phyloP scores from a whole-genome alignment of 2,329 filamentous ascomycete species.

The Pseudogymnoascus sp. region DNA sequence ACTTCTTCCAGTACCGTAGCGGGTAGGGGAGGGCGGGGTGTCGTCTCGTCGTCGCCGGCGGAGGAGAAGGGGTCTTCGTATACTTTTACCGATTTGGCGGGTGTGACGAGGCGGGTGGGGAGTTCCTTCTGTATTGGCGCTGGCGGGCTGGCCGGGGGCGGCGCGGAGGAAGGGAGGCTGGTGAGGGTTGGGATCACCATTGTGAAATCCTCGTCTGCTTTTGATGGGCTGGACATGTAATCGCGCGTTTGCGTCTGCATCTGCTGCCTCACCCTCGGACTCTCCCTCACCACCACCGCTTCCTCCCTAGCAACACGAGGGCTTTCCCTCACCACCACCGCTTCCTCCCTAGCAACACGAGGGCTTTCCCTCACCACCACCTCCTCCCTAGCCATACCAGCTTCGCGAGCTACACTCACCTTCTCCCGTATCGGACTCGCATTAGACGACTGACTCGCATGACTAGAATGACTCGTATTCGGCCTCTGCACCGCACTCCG shows the following conservation, averaged over 20 bases:
- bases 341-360: too few relatives aligned
- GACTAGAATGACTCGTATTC: conserved; percentile 29
- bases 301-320: not conserved
- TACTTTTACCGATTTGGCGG: conserved; percentile 36
- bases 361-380: not conserved
- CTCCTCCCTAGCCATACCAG: not conserved
- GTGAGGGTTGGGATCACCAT: conserved; percentile 43
- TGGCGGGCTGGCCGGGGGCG: conserved; percentile 24
- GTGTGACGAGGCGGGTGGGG: conserved; percentile 17
- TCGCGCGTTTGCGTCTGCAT: conserved; percentile 13
- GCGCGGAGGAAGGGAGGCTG: conserved; percentile 23
- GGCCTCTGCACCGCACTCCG: conserved; percentile 25
- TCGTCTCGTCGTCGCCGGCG: conserved; percentile 39
- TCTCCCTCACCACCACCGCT: not conserved
- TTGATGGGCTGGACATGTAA: conserved; percentile 34
- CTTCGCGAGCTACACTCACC: conserved; percentile 12
- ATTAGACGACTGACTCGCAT: conserved; percentile 25
- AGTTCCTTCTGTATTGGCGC: conserved; percentile 33
- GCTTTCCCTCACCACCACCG: not conserved
- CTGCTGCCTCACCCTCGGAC: conserved; percentile 15
- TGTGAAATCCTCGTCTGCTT: conserved; percentile 45
- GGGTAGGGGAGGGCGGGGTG: conserved; percentile 36
- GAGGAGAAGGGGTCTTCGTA: conserved; percentile 53
- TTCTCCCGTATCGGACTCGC: conserved; percentile 39
- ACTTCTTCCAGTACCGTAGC: conserved; percentile 51